phyloP scores from a whole-genome alignment of 441 rosid species.

The Gossypium laxum region DNA sequence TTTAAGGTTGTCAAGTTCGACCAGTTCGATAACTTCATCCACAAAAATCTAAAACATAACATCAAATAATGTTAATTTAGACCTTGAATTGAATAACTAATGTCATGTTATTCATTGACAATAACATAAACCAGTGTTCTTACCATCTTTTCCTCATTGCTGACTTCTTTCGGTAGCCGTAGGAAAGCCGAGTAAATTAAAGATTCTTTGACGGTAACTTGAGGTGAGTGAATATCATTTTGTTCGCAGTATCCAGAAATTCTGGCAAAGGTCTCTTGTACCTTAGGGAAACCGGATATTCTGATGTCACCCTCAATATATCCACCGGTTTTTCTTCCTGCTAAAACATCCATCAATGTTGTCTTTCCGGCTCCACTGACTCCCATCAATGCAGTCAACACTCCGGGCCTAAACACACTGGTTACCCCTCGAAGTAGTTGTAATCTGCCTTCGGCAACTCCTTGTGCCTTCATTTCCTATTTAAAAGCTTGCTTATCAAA shows the following conservation, averaged over 20 bases:
- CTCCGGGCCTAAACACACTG: slow-evolving; percentile 78
- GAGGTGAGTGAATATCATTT: slow-evolving; percentile 78
- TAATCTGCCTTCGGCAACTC: slow-evolving; percentile 49
- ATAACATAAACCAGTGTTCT: neutral
- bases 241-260: slow-evolving; percentile 94
- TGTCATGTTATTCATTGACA: neutral
- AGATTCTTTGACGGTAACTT: slow-evolving; percentile 75
- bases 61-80: neutral
- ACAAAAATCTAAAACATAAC: slow-evolving; percentile 41
- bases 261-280: slow-evolving; percentile 86
- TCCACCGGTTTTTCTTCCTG: slow-evolving; percentile 84
- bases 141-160: slow-evolving; percentile 62
- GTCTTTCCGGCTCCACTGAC: slow-evolving; percentile 98
- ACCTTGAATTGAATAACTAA: neutral
- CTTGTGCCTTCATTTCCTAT: slow-evolving; percentile 87
- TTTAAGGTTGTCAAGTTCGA: slow-evolving; percentile 43
- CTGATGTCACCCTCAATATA: slow-evolving; percentile 71
- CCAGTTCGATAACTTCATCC: slow-evolving; percentile 58
- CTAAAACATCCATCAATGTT: slow-evolving; percentile 88
- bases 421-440: slow-evolving; percentile 64
- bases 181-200: slow-evolving; percentile 84
- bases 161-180: slow-evolving; percentile 64
- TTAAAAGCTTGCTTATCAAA: neutral
- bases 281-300: slow-evolving; percentile 75
- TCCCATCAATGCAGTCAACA: slow-evolving; percentile 92